A percentile compares a stretch with the other conserved stretches of the same genome.
phyloP scores from a whole-genome alignment of 1,284 basidiomycete genomes.

The Cystobasidium slooffiae region DNA sequence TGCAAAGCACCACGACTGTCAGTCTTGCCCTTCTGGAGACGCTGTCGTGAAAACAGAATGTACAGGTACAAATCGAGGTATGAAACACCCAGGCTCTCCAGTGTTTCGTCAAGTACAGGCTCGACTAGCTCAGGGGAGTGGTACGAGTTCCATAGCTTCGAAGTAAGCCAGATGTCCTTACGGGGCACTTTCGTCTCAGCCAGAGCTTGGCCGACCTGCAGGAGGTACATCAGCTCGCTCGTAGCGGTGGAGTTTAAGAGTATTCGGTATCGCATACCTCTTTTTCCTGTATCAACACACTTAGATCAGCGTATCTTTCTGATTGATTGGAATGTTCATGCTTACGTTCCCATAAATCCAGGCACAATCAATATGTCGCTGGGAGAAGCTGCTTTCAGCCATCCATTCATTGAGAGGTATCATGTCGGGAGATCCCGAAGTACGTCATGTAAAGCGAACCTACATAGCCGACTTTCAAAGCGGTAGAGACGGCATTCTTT shows the following conservation, averaged over 20 bases:
- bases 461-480: constrained; percentile 48
- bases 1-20: background rate
- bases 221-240: background rate
- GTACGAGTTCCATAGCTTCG: constrained; percentile 70
- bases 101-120: constrained; percentile 71
- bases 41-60: constrained; percentile 69
- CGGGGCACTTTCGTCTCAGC: constrained; percentile 66
- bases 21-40: background rate
- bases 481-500: constrained; percentile 46
- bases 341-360: constrained; percentile 74
- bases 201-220: constrained; percentile 77
- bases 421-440: constrained; percentile 5
- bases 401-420: background rate
- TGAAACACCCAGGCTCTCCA: constrained; percentile 69
- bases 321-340: no score
- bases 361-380: constrained; percentile 43
- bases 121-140: constrained; percentile 64
- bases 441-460: constrained; percentile 1
- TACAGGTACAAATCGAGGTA: constrained; percentile 78
- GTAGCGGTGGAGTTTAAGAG: background rate
- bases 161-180: constrained; percentile 70
- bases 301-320: background rate
- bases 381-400: background rate
- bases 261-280: background rate
- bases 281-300: constrained; percentile 7